These are phyloP conservation scores for Petunia axillaris DNA, from an alignment of 257 asterid species.

Conservation along the genomic window DNA sequence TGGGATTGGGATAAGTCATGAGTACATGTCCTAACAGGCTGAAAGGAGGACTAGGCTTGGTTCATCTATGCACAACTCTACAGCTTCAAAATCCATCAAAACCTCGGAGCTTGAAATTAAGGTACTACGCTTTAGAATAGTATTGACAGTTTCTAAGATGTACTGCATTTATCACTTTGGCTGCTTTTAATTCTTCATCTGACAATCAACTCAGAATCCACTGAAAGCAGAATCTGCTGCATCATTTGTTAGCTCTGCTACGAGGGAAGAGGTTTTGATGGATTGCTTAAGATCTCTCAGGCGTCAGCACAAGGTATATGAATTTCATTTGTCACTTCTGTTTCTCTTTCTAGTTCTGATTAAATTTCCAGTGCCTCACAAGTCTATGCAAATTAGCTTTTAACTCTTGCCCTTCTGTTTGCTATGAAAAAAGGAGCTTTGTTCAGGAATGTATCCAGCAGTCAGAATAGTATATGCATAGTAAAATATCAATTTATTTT, in stretches of 20 bases:
- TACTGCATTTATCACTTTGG: background rate
- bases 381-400: slow-evolving; percentile 11
- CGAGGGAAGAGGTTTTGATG: slow-evolving; percentile 50
- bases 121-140: slow-evolving; percentile 38
- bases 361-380: slow-evolving; percentile 15
- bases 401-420: background rate
- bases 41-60: slow-evolving; percentile 56
- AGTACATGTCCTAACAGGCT: slow-evolving; percentile 39
- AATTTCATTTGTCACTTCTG: background rate
- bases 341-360: slow-evolving; percentile 19
- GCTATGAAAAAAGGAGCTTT: background rate
- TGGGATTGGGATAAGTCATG: background rate
- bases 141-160: background rate
- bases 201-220: slow-evolving; percentile 38
- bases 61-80: slow-evolving; percentile 35
- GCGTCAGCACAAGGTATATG: slow-evolving; percentile 61
- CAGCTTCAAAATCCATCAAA: slow-evolving; percentile 33
- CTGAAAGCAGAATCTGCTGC: slow-evolving; percentile 32
- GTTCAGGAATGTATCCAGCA: background rate
- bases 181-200: slow-evolving; percentile 25
- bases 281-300: slow-evolving; percentile 73
- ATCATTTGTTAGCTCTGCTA: slow-evolving; percentile 36
- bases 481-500: slow-evolving; percentile 5
- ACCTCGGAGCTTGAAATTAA: slow-evolving; percentile 31
- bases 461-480: background rate